Evolutionary conservation across 805 yeast genomes (phyloP).

Genomic region (Kodamaea laetipori): DNA sequence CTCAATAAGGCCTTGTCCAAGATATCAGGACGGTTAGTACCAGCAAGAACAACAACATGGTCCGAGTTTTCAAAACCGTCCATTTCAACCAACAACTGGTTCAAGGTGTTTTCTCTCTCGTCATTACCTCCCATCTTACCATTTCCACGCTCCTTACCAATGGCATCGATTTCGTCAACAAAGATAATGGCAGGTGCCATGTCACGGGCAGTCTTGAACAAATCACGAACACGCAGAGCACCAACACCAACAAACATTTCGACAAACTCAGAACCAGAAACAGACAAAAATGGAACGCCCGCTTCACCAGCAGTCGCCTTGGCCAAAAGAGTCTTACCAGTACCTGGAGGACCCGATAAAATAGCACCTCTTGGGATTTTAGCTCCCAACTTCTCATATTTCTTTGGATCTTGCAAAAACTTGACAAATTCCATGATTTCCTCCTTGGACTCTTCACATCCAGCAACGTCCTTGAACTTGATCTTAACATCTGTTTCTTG

Average conservation of each 20-base stretch:
- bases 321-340: slow-evolving; percentile 91
- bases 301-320: slow-evolving; percentile 98
- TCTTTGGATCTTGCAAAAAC: slow-evolving; percentile 80
- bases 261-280: slow-evolving; percentile 93
- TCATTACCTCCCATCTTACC: slow-evolving; percentile 82
- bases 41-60: slow-evolving; percentile 91
- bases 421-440: slow-evolving; percentile 95
- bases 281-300: slow-evolving; percentile 88
- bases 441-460: slow-evolving; percentile 91
- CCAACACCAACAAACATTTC: slow-evolving; percentile 98
- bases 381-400: slow-evolving; percentile 87
- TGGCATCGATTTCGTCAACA: slow-evolving; percentile 95
- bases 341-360: slow-evolving; percentile 94
- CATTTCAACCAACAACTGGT: slow-evolving; percentile 92
- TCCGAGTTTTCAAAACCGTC: slow-evolving; percentile 89
- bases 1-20: slow-evolving; percentile 86
- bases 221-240: slow-evolving; percentile 90
- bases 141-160: slow-evolving; percentile 80
- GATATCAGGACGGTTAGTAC: slow-evolving; percentile 91
- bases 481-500: slow-evolving; percentile 82
- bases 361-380: slow-evolving; percentile 96
- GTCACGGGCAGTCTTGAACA: slow-evolving; percentile 85
- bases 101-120: slow-evolving; percentile 90
- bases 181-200: slow-evolving; percentile 90
- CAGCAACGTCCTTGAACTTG: slow-evolving; percentile 88